Percentiles rank a stretch among this genome's conserved stretches.
Conservation (phyloP, 257 asterid genomes). For the Solanum medicagineum region DNA sequence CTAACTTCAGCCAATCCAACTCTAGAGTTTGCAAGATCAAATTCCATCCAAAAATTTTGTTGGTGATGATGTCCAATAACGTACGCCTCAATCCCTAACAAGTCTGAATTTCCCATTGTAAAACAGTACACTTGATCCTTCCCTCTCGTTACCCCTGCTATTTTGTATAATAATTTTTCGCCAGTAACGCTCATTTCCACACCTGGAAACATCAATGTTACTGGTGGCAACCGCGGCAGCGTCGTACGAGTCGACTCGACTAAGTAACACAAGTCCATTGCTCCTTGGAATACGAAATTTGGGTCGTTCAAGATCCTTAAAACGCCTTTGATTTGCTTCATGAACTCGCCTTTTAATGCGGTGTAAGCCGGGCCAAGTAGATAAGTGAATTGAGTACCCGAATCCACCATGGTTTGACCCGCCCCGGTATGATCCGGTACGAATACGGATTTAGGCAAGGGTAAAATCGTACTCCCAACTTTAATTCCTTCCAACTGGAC, state of each 20-base stretch:
- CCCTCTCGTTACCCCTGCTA: slow-evolving; percentile 38
- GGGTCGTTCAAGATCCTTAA: slow-evolving; percentile 57
- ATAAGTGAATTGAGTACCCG: slow-evolving; percentile 92
- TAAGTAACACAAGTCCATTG: slow-evolving; percentile 75
- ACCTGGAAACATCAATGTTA: slow-evolving; percentile 54
- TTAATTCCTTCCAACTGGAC: slow-evolving; percentile 77
- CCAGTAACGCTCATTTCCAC: slow-evolving; percentile 54
- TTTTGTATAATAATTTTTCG: slow-evolving; percentile 51
- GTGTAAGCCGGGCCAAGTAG: slow-evolving; percentile 71
- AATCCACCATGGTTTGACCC: slow-evolving; percentile 95
- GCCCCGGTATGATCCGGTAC: slow-evolving; percentile 94
- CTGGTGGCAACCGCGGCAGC: slow-evolving; percentile 46
- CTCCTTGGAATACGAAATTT: slow-evolving; percentile 68
- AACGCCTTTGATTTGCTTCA: slow-evolving; percentile 26
- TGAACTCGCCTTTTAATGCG: slow-evolving; percentile 43
- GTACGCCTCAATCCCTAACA: slow-evolving; percentile 49
- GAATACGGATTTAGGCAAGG: slow-evolving; percentile 51
- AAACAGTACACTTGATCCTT: slow-evolving; percentile 56
- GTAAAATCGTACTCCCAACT: slow-evolving; percentile 37
- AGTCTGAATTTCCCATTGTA: slow-evolving; percentile 75
- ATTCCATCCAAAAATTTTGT: slow-evolving; percentile 76
- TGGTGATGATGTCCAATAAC: slow-evolving; percentile 83
- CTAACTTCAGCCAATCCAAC: slow-evolving; percentile 60
- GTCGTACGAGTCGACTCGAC: slow-evolving; percentile 41
- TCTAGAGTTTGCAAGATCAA: slow-evolving; percentile 51